phyloP scores from a whole-genome alignment of 2,329 filamentous ascomycete genomes.

The Annulohypoxylon truncatum region DNA sequence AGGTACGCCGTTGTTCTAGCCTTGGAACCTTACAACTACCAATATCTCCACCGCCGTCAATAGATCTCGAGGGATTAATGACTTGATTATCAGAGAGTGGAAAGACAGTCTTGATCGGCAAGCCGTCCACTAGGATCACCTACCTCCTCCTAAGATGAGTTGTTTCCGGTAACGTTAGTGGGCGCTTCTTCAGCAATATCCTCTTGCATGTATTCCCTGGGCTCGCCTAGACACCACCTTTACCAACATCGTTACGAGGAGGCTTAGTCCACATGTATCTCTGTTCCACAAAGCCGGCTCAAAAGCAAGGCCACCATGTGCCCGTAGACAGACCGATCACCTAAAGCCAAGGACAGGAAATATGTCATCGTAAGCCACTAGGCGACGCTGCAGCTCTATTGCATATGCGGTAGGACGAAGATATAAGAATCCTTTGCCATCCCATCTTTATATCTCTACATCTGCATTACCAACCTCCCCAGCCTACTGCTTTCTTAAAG shows the following conservation, averaged over 20 bases:
- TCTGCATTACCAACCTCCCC: constrained; percentile 35
- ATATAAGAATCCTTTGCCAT: constrained; percentile 41
- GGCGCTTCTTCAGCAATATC: constrained; percentile 6
- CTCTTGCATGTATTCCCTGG: constrained; percentile 18
- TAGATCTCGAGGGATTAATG: constrained; percentile 17
- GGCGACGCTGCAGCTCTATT: constrained; percentile 31
- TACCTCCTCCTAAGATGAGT: constrained; percentile 23
- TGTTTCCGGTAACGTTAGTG: constrained; percentile 26
- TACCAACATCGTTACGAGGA: constrained; percentile 12
- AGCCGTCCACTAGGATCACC: constrained; percentile 29
- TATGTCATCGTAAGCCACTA: constrained; percentile 39
- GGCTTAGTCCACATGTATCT: constrained; percentile 16
- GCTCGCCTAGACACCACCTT: background rate
- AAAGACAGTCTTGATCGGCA: constrained; percentile 28
- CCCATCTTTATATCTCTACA: constrained; percentile 28
- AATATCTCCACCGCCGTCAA: constrained; percentile 35
- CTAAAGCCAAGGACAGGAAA: constrained; percentile 20
- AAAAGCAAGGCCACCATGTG: constrained; percentile 26
- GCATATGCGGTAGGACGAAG: constrained; percentile 34
- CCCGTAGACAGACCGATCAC: constrained; percentile 25
- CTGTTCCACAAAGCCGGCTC: constrained; percentile 20
- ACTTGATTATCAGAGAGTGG: constrained; percentile 22
- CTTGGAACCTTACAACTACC: constrained; percentile 25
- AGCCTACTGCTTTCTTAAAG: constrained; percentile 30
- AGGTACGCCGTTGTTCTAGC: constrained; percentile 24